Base-by-base conservation (phyloP, 2,329 filamentous ascomycete species). In the Stagonosporopsis vannaccii region DNA sequence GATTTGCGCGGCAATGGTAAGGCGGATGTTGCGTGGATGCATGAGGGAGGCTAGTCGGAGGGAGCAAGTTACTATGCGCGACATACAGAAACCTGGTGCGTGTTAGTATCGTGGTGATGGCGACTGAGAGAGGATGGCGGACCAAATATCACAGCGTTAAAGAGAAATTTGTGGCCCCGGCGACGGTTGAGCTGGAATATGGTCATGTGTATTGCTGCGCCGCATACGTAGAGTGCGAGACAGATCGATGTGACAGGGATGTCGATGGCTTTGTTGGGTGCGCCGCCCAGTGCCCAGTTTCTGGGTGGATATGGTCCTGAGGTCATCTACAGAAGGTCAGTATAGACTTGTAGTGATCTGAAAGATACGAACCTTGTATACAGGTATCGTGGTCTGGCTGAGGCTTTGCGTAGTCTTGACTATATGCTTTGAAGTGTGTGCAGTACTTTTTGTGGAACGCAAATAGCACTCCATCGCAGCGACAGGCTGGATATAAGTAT, bases 1-100 rank as follows among this genome's bases (percentile, higher is more conserved):
- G 69, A 94, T 84, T 62, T 81, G 80, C 3, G 90, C 85, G 0
- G 84, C 83, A 45, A 86, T 83, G 4, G 78, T 81, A 5, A 87
- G 67, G 6, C 65, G 67, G 36, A 82, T 67, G 60, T 83, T 81
- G 8, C 55, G 44, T 0, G 70, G 69, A 7, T 68, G 55, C 41
- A 63, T 36, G 65, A 75, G 46, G 9, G 60, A 64, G 4, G 73
- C 63, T 30, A 76, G 70, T 15, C 71, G 62, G 5, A 81, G 62
- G 15, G 61, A 63, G 51, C 66, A 72, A 6, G 78, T 80, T 5
- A 71, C 51, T 12, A 78, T 74, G n/a, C 79, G 68, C 2, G 76
- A 70, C 74, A 80, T 78, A 64, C 73, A 78, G 67, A 80, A 80
- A 3, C 74, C 72, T 75, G 20, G 9, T 26, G 13, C 3, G 3